Evolutionary conservation across 2,329 filamentous ascomycete species (phyloP).

Genomic region (Scedosporium dehoogii): DNA sequence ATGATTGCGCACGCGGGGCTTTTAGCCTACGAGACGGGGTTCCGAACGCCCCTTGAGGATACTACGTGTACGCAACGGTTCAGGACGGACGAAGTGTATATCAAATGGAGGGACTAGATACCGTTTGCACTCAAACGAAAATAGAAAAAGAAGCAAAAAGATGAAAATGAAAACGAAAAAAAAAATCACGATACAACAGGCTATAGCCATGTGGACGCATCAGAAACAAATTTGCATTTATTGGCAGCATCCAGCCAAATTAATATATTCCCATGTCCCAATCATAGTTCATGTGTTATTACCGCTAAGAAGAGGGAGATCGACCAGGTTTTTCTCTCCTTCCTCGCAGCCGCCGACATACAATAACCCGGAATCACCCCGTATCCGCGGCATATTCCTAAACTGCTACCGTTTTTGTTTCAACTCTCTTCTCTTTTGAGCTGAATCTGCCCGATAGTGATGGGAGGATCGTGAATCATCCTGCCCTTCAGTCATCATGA

Average conservation of each 20-base stretch:
- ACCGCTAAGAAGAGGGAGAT: neutral
- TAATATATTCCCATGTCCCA: neutral
- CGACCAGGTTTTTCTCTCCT: neutral
- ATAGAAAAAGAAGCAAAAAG: neutral
- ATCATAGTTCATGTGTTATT: neutral
- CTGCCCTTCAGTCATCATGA: neutral
- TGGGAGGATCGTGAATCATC: neutral
- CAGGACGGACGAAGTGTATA: slow-evolving; percentile 70
- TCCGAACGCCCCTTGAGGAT: slow-evolving; percentile 65
- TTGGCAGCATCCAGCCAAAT: neutral
- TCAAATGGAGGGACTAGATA: slow-evolving; percentile 59
- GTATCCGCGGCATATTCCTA: too few relatives aligned
- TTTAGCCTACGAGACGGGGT: slow-evolving; percentile 73
- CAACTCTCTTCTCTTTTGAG: slow-evolving; percentile 5
- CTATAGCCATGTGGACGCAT: neutral
- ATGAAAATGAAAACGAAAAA: neutral
- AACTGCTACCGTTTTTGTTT: too few relatives aligned
- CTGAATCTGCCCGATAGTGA: too few relatives aligned
- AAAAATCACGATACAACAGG: neutral
- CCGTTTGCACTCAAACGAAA: neutral
- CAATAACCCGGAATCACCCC: too few relatives aligned
- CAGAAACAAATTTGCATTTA: neutral
- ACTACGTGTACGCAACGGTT: slow-evolving; percentile 80
- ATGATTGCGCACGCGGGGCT: slow-evolving; percentile 98
- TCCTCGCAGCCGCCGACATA: neutral